phyloP scores from a whole-genome alignment of 2,329 filamentous ascomycete genomes.

The Verticillium isaacii region DNA sequence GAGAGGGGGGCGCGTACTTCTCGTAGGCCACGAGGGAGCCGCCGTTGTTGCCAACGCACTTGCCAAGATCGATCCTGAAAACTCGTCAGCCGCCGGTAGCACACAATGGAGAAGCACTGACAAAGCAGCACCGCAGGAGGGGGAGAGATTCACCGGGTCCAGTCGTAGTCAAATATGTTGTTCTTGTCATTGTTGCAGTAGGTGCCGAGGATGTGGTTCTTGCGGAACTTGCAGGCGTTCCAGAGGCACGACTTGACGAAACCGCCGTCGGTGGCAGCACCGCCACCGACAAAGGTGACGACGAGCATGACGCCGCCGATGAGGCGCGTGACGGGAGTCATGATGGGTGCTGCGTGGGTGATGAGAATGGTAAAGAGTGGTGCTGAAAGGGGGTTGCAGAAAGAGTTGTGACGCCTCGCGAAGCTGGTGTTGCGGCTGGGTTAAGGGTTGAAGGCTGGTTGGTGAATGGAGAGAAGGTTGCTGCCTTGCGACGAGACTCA shows the following conservation, averaged over 20 bases:
- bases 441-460: no score
- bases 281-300: neutral
- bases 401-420: neutral
- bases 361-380: neutral
- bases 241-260: conserved; percentile 1
- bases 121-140: neutral
- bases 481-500: no score
- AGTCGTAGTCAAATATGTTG: neutral
- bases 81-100: neutral
- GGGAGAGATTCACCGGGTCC: neutral
- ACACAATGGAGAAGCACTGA: neutral
- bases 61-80: neutral
- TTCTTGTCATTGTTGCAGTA: conserved; percentile 3
- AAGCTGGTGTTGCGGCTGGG: no score
- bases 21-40: neutral
- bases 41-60: conserved; percentile 1
- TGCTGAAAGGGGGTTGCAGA: neutral
- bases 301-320: neutral
- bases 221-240: conserved; percentile 2
- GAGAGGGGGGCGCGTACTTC: neutral
- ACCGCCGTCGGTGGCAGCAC: neutral
- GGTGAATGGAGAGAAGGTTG: no score
- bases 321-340: neutral
- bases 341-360: neutral
- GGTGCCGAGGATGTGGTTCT: conserved; percentile 1